These are phyloP conservation scores for Xylaria nigripes DNA, from an alignment of 495 filamentous ascomycete genomes.

Conservation along the genomic window DNA sequence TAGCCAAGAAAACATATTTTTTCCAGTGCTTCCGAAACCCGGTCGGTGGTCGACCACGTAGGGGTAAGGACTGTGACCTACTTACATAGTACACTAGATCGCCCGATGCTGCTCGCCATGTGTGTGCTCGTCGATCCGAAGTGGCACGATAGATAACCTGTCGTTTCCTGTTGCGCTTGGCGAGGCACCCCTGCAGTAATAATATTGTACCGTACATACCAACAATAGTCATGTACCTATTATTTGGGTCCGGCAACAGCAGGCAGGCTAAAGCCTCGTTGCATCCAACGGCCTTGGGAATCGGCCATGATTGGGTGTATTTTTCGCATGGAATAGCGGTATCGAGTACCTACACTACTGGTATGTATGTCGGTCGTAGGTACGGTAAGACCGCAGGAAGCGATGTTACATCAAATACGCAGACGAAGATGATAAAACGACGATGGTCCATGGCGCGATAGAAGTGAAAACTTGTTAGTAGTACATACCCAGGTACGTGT, in stretches of 20 bases:
- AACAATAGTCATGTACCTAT: neutral
- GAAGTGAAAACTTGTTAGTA: too few species aligned
- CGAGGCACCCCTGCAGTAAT: neutral
- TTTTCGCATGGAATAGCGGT: slow-evolving; percentile 6
- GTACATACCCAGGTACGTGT: too few species aligned
- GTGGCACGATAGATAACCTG: neutral
- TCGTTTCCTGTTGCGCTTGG: neutral
- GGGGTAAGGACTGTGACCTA: neutral
- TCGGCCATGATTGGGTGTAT: neutral
- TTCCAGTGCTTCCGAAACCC: neutral
- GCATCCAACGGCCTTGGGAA: slow-evolving; percentile 1
- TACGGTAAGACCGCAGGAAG: neutral
- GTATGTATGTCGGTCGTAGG: neutral
- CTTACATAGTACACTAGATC: neutral
- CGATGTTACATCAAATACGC: neutral
- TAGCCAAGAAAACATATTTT: neutral
- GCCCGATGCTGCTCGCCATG: neutral
- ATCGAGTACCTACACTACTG: too few species aligned
- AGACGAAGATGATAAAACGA: neutral
- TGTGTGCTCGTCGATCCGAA: neutral
- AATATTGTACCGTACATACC: neutral
- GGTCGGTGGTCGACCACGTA: neutral
- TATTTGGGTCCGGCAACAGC: neutral
- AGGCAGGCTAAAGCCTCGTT: slow-evolving; percentile 1
- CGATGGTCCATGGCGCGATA: neutral